Percentiles rank a stretch among this genome's conserved stretches.
Conservation (phyloP, 2,329 filamentous ascomycete genomes). For the Penicillium sp. region DNA sequence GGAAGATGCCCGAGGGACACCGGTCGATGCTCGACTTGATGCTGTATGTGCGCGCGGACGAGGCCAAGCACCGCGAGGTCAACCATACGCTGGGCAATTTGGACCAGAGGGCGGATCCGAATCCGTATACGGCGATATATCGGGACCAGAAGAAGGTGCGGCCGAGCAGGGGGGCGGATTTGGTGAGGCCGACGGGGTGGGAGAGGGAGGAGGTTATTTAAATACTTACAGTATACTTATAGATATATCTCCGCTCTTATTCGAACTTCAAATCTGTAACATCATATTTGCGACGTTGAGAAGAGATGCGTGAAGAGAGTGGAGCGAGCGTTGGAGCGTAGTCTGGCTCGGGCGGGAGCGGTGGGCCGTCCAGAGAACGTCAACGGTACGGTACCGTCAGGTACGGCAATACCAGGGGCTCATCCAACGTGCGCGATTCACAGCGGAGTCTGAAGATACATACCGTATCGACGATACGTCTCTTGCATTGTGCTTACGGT, state of each 20-base stretch:
- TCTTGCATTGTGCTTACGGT: too few relatives aligned
- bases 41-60: conserved; percentile 83
- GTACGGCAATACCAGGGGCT: too few relatives aligned
- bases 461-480: too few relatives aligned
- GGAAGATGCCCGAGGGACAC: conserved; percentile 83
- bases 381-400: too few relatives aligned
- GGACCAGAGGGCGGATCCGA: conserved; percentile 79
- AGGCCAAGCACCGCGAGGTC: conserved; percentile 86
- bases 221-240: conserved; percentile 10
- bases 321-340: too few relatives aligned
- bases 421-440: too few relatives aligned
- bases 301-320: too few relatives aligned
- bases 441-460: too few relatives aligned
- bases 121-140: conserved; percentile 84
- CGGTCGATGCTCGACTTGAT: conserved; percentile 82
- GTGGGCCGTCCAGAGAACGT: too few relatives aligned
- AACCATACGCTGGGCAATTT: conserved; percentile 94
- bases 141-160: conserved; percentile 65
- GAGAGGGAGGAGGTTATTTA: conserved; percentile 74
- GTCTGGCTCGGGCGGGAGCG: too few relatives aligned
- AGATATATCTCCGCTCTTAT: background rate
- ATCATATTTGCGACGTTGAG: too few relatives aligned
- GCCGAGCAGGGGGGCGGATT: conserved; percentile 63
- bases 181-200: conserved; percentile 69
- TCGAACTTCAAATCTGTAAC: too few relatives aligned